These are phyloP conservation scores for Gaertneriomyces sp. DNA, from an alignment of 192 early-diverging fungal genomes.

Conservation along the genomic window DNA sequence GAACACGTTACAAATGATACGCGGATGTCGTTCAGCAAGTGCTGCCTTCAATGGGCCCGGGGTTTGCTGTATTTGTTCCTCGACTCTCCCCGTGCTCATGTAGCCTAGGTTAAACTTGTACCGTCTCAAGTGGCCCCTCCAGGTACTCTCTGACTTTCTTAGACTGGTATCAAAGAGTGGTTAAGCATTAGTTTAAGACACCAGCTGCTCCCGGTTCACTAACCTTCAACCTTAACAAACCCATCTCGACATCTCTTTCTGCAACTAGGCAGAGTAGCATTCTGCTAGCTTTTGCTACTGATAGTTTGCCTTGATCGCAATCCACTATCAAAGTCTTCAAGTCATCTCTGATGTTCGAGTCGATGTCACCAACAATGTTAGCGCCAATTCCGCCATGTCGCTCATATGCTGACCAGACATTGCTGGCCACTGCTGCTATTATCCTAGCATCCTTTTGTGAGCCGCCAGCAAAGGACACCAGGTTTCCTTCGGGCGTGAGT, in stretches of 20 bases:
- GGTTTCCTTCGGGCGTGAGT: conserved; percentile 38
- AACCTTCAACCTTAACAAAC: conserved; percentile 46
- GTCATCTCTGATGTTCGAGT: conserved; percentile 26
- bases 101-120: too few species aligned
- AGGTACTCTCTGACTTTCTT: too few species aligned
- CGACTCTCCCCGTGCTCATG: too few species aligned
- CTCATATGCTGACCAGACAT: conserved; percentile 47
- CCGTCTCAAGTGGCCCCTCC: too few species aligned
- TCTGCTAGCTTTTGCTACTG: conserved; percentile 29
- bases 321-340: conserved; percentile 34
- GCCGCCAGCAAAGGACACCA: conserved; percentile 41
- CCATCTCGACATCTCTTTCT: conserved; percentile 39
- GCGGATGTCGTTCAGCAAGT: too few species aligned
- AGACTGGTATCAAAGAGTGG: too few species aligned
- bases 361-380: not conserved
- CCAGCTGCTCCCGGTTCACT: too few species aligned
- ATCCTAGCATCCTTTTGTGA: conserved; percentile 32
- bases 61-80: too few species aligned
- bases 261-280: conserved; percentile 49
- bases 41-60: too few species aligned
- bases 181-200: too few species aligned
- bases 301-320: conserved; percentile 43
- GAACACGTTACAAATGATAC: too few species aligned
- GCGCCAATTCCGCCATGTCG: conserved; percentile 28
- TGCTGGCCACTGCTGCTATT: conserved; percentile 36